Evolutionary conservation across 106 monocot species (phyloP).

Genomic region (Vanilla planifolia): DNA sequence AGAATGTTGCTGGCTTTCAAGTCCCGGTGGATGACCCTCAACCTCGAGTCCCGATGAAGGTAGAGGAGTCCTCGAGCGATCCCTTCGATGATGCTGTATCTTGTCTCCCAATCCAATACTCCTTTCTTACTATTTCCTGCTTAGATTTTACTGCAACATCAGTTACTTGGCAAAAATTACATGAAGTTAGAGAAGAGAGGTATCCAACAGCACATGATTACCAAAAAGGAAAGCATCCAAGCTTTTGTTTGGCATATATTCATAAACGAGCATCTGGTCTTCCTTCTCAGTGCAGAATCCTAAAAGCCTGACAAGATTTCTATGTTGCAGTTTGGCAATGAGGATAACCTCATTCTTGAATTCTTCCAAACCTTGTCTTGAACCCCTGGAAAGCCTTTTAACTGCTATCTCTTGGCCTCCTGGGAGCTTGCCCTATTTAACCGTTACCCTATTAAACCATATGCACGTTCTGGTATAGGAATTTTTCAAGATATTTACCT

Average conservation of each 20-base stretch:
- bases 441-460: too few species aligned
- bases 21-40: slow-evolving; percentile 9
- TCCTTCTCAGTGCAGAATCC: slow-evolving; percentile 4
- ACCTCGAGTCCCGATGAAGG: slow-evolving; percentile 8
- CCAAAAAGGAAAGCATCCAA: slow-evolving; percentile 9
- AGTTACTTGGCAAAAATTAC: background rate
- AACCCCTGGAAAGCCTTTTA: slow-evolving; percentile 5
- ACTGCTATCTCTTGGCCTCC: slow-evolving; percentile 11
- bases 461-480: too few species aligned
- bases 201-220: background rate
- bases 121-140: background rate
- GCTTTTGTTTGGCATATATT: slow-evolving; percentile 13
- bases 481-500: background rate
- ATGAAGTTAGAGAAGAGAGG: background rate
- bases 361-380: slow-evolving; percentile 10
- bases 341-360: slow-evolving; percentile 7
- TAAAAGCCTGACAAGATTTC: slow-evolving; percentile 6
- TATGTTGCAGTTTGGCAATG: slow-evolving; percentile 6
- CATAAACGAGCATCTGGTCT: slow-evolving; percentile 7
- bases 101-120: background rate
- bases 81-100: slow-evolving; percentile 9
- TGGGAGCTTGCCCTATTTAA: background rate
- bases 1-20: slow-evolving; percentile 15
- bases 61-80: slow-evolving; percentile 9
- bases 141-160: background rate